Percentiles rank a stretch among this genome's conserved stretches.
These are phyloP conservation scores for Alopecurus myosuroides DNA, from an alignment of 176 grass and related monocot species.

Conservation along the genomic window DNA sequence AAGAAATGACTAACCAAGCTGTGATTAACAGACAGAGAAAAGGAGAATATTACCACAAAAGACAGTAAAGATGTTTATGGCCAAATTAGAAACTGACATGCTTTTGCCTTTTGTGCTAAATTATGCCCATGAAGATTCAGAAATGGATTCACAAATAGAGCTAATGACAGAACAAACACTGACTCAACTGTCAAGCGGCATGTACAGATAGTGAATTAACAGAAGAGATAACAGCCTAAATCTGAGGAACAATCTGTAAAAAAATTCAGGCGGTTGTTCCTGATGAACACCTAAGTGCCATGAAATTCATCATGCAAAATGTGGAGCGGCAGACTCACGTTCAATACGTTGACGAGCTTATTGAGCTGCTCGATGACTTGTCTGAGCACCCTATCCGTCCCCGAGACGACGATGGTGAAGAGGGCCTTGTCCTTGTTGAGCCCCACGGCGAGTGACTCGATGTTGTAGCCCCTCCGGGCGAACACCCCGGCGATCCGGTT, in stretches of 20 bases:
- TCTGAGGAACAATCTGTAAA: background rate
- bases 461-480: conserved; percentile 92
- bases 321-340: conserved; percentile 17
- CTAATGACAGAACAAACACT: background rate
- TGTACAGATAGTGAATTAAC: background rate
- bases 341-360: conserved; percentile 83
- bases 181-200: background rate
- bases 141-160: background rate
- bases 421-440: conserved; percentile 96
- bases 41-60: background rate
- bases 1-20: background rate
- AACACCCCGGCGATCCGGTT: conserved; percentile 96
- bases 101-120: background rate
- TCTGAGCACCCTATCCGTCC: conserved; percentile 65
- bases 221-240: background rate
- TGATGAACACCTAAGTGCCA: background rate
- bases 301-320: background rate
- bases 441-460: conserved; percentile 93
- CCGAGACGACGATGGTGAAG: conserved; percentile 95
- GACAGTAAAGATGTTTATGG: background rate
- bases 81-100: background rate
- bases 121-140: background rate
- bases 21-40: background rate
- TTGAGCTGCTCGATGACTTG: conserved; percentile 96
- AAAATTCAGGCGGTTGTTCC: background rate